Evolutionary conservation across 148 eudicot species (phyloP).

Genomic region (Chenopodium album): DNA sequence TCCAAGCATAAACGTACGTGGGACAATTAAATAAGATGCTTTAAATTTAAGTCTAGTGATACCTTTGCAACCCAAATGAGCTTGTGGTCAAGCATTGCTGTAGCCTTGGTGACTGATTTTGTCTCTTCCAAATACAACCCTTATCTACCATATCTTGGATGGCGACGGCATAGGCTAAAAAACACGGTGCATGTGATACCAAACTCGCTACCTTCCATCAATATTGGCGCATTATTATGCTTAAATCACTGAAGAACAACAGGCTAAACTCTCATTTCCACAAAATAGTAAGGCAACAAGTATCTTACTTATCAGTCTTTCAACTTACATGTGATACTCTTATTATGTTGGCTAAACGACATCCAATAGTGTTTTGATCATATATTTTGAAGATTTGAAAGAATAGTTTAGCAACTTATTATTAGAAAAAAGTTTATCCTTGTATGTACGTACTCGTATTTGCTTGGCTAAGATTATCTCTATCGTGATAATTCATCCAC

Average conservation of each 20-base stretch:
- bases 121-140: background rate
- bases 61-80: background rate
- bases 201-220: background rate
- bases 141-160: slow-evolving; percentile 3
- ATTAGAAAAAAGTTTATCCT: background rate
- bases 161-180: background rate
- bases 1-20: background rate
- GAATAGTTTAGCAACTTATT: background rate
- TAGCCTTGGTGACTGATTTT: background rate
- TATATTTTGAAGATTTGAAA: background rate
- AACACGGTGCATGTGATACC: slow-evolving; percentile 21
- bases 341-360: background rate
- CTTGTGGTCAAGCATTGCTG: background rate
- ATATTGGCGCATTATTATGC: slow-evolving; percentile 3
- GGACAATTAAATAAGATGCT: background rate
- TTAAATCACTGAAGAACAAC: background rate
- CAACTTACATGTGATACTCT: background rate
- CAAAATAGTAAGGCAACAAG: background rate
- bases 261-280: background rate
- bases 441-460: background rate
- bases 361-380: background rate
- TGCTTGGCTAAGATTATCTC: background rate
- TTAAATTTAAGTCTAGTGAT: background rate
- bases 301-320: background rate
- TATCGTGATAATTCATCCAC: background rate